Percentiles rank a stretch among this genome's conserved stretches.
Conservation (phyloP, 345 rosid genomes). For the Salix exigua region DNA sequence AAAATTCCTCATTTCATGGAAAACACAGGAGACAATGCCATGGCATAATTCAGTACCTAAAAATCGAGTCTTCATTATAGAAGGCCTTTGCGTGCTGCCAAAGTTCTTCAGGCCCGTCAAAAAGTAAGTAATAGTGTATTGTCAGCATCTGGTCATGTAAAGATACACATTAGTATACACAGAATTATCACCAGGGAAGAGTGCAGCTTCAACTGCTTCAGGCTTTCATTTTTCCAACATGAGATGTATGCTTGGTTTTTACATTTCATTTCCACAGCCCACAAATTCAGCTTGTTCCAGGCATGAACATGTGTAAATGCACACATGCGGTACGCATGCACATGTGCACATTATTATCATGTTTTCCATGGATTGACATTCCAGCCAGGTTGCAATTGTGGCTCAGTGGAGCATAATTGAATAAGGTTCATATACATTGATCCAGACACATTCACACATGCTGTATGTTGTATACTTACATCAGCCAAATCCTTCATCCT, state of each 20-base stretch:
- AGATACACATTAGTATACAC: conserved; percentile 7
- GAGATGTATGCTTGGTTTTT: not conserved
- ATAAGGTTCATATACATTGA: not conserved
- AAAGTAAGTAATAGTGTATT: conserved; percentile 87
- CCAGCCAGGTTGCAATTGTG: no score
- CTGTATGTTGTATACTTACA: conserved; percentile 51
- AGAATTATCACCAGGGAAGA: not conserved
- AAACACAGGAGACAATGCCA: not conserved
- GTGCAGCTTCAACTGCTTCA: not conserved
- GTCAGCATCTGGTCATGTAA: conserved; percentile 67
- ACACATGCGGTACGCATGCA: no score
- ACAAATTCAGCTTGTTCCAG: no score
- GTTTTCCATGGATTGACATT: no score
- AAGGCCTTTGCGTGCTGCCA: conserved; percentile 72
- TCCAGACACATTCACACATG: not conserved
- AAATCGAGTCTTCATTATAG: conserved; percentile 60
- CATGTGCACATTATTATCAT: no score
- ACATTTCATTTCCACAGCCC: no score
- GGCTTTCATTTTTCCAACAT: not conserved
- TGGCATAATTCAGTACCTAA: conserved; percentile 48
- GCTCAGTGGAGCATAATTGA: no score
- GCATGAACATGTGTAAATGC: no score
- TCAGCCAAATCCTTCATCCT: conserved; percentile 92
- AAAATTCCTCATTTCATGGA: not conserved
- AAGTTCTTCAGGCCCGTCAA: conserved; percentile 77